Evolutionary conservation across 78 protist genomes (phyloP), one percentile per base, ranked within the genome.

Genomic region (Diacronema lutheri): DNA sequence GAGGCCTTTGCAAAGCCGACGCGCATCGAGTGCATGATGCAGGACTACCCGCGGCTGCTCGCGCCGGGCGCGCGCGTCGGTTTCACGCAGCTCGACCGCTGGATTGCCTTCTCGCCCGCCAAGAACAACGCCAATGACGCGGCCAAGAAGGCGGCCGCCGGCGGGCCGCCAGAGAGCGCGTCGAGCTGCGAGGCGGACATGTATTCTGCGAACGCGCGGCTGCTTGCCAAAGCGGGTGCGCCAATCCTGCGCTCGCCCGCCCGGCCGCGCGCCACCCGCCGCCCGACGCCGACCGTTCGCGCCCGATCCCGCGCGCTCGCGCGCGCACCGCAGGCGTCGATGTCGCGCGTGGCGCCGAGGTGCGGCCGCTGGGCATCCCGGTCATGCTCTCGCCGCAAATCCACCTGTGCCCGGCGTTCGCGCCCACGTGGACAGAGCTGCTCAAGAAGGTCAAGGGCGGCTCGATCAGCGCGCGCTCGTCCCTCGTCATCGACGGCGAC

Each of bases 11-110:
- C 57, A 69, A 40, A 7, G n/a, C 86, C 94, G 38, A 86, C 92
- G 44, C 84, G 94, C 35, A 83, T 92, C 62, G 94, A 92, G 84
- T 89, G 92, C 84, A 89, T 92, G 91, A 92, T 92, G 94, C 94
- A 92, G 74, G 65, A 58, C 71, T 26, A n/a, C 16, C 86, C 65
- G 44, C 38, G 44, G 56, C n/a, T 60, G 20, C 46, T 81, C 35
- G 76, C 81, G 21, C 41, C 66, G 4, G 50, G 2, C 44, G 65
- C 61, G 79, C 11, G 10, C 55, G 91, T 81, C 31, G 80, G 86
- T n/a, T 86, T 83, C 93, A 80, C 89, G 33, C 1, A 57, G 44
- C 41, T 90, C 23, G 81, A 76, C 65, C 33, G 84, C 33, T 2
- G 29, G 33, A 4, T 85, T 64, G 20, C 41, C 38, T 90, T 78